A percentile compares a stretch with the other conserved stretches of the same genome.
Evolutionary conservation across 768 basidiomycete genomes (phyloP).

Genomic region (Pholiota conissans): DNA sequence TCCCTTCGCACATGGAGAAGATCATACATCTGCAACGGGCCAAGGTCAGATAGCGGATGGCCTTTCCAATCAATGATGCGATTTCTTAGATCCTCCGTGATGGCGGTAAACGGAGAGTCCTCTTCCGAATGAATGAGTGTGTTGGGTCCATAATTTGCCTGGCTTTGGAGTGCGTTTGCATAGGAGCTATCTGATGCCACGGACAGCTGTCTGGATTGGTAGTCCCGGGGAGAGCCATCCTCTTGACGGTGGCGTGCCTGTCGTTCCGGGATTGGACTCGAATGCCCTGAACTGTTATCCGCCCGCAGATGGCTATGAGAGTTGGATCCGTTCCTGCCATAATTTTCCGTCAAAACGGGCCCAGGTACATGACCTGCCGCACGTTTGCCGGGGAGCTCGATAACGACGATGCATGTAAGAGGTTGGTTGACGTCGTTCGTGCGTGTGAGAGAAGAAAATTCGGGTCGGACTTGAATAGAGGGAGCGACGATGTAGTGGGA

Average conservation of each 20-base stretch:
- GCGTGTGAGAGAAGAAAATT: slow-evolving; percentile 82
- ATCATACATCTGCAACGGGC: slow-evolving; percentile 90
- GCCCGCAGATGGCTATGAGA: slow-evolving; percentile 24
- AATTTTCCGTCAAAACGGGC: slow-evolving; percentile 51
- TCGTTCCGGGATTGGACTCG: slow-evolving; percentile 42
- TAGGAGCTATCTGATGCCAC: slow-evolving; percentile 31
- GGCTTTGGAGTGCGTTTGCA: slow-evolving; percentile 30
- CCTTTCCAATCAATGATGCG: slow-evolving; percentile 97
- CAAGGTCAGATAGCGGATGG: slow-evolving; percentile 86
- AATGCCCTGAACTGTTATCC: slow-evolving; percentile 37
- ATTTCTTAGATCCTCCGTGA: slow-evolving; percentile 86
- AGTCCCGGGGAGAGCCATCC: slow-evolving; percentile 24
- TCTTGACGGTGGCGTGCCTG: slow-evolving; percentile 23
- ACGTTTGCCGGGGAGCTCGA: slow-evolving; percentile 87
- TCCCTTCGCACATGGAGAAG: slow-evolving; percentile 87
- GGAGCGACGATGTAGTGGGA: slow-evolving; percentile 84
- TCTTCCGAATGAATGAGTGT: slow-evolving; percentile 51
- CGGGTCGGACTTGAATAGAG: slow-evolving; percentile 90
- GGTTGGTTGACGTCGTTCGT: slow-evolving; percentile 73
- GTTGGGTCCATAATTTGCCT: slow-evolving; percentile 27
- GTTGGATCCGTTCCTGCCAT: slow-evolving; percentile 30
- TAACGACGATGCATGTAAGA: slow-evolving; percentile 89
- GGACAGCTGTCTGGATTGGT: slow-evolving; percentile 29
- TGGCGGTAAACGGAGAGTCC: slow-evolving; percentile 76
- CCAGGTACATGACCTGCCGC: slow-evolving; percentile 50